Conservation (phyloP, 2,329 filamentous ascomycete species). For the Colletotrichum sp. region DNA sequence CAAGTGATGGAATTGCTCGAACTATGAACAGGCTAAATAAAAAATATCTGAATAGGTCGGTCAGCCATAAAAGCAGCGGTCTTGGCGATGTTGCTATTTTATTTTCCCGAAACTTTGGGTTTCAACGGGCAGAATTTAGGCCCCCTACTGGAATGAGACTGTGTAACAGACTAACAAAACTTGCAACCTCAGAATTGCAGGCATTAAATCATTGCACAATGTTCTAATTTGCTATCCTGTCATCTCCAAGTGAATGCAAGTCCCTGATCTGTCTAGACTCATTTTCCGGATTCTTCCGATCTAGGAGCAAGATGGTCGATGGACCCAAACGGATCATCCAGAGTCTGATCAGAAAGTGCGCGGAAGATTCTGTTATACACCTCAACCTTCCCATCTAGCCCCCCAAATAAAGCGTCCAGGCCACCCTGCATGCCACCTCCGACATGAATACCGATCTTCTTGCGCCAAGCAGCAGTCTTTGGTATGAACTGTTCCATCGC, state of each 20-base stretch:
- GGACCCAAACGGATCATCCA: background rate
- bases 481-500: background rate
- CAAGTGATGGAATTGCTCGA: accelerated
- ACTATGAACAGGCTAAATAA: background rate
- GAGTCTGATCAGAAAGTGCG: background rate
- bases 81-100: background rate
- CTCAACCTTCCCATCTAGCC: background rate
- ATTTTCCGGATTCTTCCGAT: background rate
- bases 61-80: accelerated
- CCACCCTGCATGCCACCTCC: background rate
- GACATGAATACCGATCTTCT: background rate
- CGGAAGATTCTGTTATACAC: background rate
- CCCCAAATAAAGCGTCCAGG: background rate
- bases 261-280: accelerated
- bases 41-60: accelerated
- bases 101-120: background rate
- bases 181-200: accelerated
- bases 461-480: background rate
- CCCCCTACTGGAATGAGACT: accelerated
- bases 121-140: background rate
- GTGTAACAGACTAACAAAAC: accelerated
- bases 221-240: accelerated
- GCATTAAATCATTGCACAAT: accelerated
- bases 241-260: accelerated
- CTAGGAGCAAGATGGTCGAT: background rate